Evolutionary conservation across 139 green algal species (phyloP), one percentile per base, ranked within the genome.

Genomic region (Tetratostichococcus sp.): DNA sequence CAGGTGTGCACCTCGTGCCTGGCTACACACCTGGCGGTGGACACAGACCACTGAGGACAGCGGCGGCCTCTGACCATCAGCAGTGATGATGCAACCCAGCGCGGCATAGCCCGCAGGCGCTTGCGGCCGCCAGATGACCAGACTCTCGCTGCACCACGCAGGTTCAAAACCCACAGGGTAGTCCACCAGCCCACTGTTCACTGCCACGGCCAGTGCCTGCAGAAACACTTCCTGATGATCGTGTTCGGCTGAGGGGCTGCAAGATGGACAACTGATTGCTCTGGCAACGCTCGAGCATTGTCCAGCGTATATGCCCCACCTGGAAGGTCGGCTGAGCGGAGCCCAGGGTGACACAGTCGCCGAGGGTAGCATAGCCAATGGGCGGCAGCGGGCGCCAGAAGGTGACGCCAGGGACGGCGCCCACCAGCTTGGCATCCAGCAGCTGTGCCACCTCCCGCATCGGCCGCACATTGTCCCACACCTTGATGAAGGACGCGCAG

Each of bases 311-410:
- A 50, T 8, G 8, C 8, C 39, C 42, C 6, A 89, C 83, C 77
- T 93, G 84, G 68, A 89, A 83, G 2, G 75, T 70, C 1, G 90
- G 90, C 75, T 83, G 79, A 19, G 67, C 65, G 25, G 67, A 43
- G 30, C 86, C 88, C 17, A 77, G 14, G 1, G 84, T 90, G 19
- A 91, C 71, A 17, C 94, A 88, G 68, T 97, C 87, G 11, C 93
- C 93, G 6, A 93, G 67, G 0, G 85, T 69, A 6, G 68, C 84
- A 71, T 98, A 98, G 43, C 94, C 94, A 30, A 82, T 69, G 0
- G 89, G 89, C 0, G 88, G 42, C 67, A 85, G 79, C 1, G 94
- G 89, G 6, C 92, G 84, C 94, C 94, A 98, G 23, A 97, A 70
- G 4, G 88, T 91, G 17, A 96, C 67, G 16, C 89, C 91, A 4